These are phyloP conservation scores for Amborella trichopoda DNA, from an alignment of 164 flowering plant species.

Conservation along the genomic window DNA sequence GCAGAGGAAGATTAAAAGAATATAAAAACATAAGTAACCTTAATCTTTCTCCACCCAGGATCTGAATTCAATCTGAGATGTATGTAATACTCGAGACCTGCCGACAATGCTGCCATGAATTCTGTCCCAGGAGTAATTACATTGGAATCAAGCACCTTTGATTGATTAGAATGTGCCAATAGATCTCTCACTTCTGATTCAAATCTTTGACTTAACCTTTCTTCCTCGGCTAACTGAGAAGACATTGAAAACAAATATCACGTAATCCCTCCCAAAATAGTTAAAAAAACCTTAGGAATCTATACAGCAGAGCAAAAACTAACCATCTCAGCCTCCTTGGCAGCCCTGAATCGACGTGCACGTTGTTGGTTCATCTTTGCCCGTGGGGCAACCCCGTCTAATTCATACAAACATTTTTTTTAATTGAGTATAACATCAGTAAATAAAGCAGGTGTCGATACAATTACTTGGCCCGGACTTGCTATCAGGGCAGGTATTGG, in stretches of 20 bases:
- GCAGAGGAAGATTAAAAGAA: neutral
- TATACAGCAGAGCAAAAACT: neutral
- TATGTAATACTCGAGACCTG: constrained; percentile 33
- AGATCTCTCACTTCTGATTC: constrained; percentile 9
- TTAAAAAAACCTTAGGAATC: neutral
- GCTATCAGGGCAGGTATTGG: too few relatives aligned
- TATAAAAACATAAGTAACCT: constrained; percentile 25
- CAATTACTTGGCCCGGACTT: too few relatives aligned
- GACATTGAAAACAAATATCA: too few relatives aligned
- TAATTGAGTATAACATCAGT: too few relatives aligned
- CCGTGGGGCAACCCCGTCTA: constrained; percentile 46
- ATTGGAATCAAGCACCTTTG: constrained; percentile 27
- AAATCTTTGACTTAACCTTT: constrained; percentile 10
- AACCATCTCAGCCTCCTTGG: constrained; percentile 26
- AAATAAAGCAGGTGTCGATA: too few relatives aligned
- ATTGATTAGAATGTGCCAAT: constrained; percentile 6
- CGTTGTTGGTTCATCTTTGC: constrained; percentile 54
- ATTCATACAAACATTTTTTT: neutral
- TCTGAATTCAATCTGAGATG: constrained; percentile 27
- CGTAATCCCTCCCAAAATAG: too few relatives aligned
- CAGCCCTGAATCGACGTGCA: constrained; percentile 32
- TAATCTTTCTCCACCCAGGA: constrained; percentile 37
- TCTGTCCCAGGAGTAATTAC: constrained; percentile 59
- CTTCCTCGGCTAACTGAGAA: constrained; percentile 15
- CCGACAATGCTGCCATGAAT: constrained; percentile 40